Evolutionary conservation across 768 basidiomycete genomes (phyloP), one percentile per base, ranked within the genome.

Genomic region (Tricholoma sp.): DNA sequence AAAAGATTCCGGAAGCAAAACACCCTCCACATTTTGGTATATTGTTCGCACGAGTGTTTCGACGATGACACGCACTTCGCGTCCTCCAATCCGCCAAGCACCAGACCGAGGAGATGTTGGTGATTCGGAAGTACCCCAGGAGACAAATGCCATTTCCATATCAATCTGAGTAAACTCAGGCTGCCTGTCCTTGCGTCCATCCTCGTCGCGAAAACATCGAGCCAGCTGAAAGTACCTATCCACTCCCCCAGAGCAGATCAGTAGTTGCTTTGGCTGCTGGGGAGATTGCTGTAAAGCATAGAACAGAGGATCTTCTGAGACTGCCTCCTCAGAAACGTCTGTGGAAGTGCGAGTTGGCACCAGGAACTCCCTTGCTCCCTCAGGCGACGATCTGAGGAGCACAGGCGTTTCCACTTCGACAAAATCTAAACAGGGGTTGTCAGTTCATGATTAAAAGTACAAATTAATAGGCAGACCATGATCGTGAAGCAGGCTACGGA

Each of bases 131-230:
- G 69, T 63, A 29, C 87, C 88, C 85, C 95, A 97, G 7, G 88
- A 88, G 16, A 95, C 86, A 72, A 89, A 98, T 2, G 89, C 93
- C 90, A 97, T 95, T 74, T 98, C 95, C 60, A 98, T 72, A 83
- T 98, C 95, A 59, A 98, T 78, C 74, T 98, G 95, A 19, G 95
- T 98, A 72, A 98, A 98, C 71, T 98, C 95, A 0, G 95, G 94
- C 67, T 98, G 95, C 45, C 95, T 82, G 69, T 98, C 95, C 71
- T 90, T 94, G 56, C 95, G 81, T 4, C 94, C 94, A 66, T 92
- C 93, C 71, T 98, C 95, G 70, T 98, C 95, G 46, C 95, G 83
- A 78, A 98, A 98, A 73, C 95, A 98, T 62, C 84, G 84, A 12
- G 95, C 95, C 54, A 98, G 79, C 70, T 98, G 95, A 72, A 84